Conservation (phyloP, 352 stramenopile genomes). For the Pythium dissimile region DNA sequence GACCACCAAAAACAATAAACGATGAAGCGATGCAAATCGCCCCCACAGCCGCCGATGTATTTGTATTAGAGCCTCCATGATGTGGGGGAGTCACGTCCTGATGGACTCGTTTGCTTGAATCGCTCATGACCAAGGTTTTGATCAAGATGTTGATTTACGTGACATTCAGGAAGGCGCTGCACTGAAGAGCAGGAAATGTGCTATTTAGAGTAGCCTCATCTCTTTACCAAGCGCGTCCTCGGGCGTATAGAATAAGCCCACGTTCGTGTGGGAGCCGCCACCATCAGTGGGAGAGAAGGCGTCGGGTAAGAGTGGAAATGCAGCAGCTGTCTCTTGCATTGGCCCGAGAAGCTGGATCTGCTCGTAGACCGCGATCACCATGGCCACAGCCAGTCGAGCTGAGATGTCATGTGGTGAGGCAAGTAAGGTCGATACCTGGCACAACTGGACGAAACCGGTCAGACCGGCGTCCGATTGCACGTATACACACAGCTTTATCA, state of each 20-base stretch:
- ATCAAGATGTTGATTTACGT: no score
- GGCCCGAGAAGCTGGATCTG: conserved; percentile 24
- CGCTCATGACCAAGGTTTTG: no score
- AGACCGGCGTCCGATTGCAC: neutral
- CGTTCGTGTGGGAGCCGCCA: neutral
- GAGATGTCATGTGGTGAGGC: neutral
- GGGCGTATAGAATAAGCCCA: conserved; percentile 2
- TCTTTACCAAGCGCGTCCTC: conserved; percentile 13
- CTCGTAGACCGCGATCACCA: conserved; percentile 45
- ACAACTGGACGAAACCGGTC: neutral
- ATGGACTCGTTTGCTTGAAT: no score
- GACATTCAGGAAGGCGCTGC: no score
- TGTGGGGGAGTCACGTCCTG: no score
- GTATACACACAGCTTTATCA: neutral
- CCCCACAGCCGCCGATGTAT: no score
- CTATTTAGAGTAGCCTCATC: conserved; percentile 1
- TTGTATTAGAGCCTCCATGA: no score
- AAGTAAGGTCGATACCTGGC: neutral
- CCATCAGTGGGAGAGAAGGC: neutral
- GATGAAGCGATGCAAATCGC: no score
- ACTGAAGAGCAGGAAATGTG: no score
- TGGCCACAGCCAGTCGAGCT: conserved; percentile 28
- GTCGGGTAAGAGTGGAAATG: neutral
- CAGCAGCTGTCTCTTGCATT: neutral
- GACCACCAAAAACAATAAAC: no score